phyloP scores from a whole-genome alignment of 1,139 yeast species.

The Candida neerlandica region DNA sequence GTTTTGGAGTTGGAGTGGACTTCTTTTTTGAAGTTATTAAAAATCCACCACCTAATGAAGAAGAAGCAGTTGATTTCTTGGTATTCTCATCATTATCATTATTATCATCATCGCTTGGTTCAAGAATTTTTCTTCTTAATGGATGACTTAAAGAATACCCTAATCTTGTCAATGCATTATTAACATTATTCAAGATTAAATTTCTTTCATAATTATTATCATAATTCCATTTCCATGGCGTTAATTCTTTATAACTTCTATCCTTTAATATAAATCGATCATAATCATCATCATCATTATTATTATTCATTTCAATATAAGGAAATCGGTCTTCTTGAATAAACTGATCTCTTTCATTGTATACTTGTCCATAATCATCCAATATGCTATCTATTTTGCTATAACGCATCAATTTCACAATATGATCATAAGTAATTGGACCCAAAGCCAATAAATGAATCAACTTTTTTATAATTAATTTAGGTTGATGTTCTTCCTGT shows the following conservation, averaged over 20 bases:
- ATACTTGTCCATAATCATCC: constrained; percentile 30
- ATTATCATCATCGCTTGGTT: constrained; percentile 8
- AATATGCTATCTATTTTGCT: constrained; percentile 17
- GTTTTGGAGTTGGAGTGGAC: neutral
- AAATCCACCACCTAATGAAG: constrained; percentile 21
- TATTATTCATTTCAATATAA: constrained; percentile 9
- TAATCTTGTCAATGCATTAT: constrained; percentile 44
- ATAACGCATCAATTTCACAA: constrained; percentile 12
- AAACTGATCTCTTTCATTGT: constrained; percentile 36
- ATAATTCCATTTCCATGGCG: constrained; percentile 45
- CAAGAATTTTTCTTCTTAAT: constrained; percentile 37
- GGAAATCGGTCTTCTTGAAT: constrained; percentile 39
- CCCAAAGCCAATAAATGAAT: constrained; percentile 42
- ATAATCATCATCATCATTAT: constrained; percentile 3
- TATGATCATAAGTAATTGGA: constrained; percentile 27
- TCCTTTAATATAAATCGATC: constrained; percentile 36
- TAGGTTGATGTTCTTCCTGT: constrained; percentile 28
- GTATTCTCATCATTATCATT: constrained; percentile 5
- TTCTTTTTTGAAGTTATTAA: constrained; percentile 14
- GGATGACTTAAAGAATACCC: constrained; percentile 52
- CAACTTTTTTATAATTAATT: constrained; percentile 27
- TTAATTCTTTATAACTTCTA: constrained; percentile 43
- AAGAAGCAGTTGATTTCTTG: constrained; percentile 4
- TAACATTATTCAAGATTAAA: constrained; percentile 35
- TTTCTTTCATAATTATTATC: constrained; percentile 35